phyloP scores from a whole-genome alignment of 176 grass and related monocot genomes.

The Raddia distichophylla region DNA sequence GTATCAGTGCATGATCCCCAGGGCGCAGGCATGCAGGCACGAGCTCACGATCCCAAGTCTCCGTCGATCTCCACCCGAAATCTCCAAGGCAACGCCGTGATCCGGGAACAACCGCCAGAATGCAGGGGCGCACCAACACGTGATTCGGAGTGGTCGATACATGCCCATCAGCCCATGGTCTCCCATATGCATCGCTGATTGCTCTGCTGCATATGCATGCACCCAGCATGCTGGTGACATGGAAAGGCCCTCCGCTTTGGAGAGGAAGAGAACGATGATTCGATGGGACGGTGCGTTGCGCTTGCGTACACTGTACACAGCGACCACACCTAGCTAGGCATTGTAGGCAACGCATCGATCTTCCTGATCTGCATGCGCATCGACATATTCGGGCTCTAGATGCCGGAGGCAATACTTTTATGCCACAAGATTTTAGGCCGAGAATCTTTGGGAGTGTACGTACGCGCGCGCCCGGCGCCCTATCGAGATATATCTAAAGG shows the following conservation, averaged over 20 bases:
- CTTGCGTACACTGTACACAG: neutral
- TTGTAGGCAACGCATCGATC: neutral
- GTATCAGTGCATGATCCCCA: neutral
- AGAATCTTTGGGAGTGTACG: constrained; percentile 36
- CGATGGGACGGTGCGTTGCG: neutral
- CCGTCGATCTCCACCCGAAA: neutral
- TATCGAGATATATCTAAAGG: constrained; percentile 30
- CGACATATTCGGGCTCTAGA: constrained; percentile 25
- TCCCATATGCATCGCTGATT: neutral
- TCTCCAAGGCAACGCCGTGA: neutral
- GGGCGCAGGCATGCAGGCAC: neutral
- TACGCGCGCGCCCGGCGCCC: neutral
- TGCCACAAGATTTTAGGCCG: neutral
- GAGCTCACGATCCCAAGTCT: constrained; percentile 1
- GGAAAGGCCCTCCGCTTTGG: neutral
- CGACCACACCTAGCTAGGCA: constrained; percentile 17
- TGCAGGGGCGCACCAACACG: neutral
- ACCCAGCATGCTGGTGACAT: constrained; percentile 18
- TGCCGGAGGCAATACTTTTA: constrained; percentile 26
- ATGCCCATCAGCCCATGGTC: no score
- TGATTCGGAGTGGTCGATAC: neutral
- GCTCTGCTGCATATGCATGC: neutral
- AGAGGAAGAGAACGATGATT: neutral
- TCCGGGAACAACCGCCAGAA: neutral
- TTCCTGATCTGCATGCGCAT: constrained; percentile 35